Conservation (phyloP, 495 filamentous ascomycete genomes). For the Ascobolus immersus region DNA sequence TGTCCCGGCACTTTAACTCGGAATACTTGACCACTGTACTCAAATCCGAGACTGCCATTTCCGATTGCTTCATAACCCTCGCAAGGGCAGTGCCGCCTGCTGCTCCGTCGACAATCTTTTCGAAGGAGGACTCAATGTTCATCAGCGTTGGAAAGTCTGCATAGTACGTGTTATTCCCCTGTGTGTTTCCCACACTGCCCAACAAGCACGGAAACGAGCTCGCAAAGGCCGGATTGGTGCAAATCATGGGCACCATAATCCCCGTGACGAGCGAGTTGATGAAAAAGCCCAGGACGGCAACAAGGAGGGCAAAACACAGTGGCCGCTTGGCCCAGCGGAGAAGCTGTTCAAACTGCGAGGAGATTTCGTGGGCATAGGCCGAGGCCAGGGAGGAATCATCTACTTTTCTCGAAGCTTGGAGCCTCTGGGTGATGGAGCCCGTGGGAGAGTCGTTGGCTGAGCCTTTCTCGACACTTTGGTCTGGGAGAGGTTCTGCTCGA, state of each 20-base stretch:
- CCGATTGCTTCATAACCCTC: slow-evolving; percentile 14
- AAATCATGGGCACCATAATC: slow-evolving; percentile 3
- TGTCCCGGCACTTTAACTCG: slow-evolving; percentile 16
- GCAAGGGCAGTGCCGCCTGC: slow-evolving; percentile 15
- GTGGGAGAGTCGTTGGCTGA: not conserved
- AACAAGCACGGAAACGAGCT: not conserved
- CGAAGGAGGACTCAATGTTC: slow-evolving; percentile 16
- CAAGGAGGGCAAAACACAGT: slow-evolving; percentile 11
- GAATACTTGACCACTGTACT: slow-evolving; percentile 14
- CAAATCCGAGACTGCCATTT: slow-evolving; percentile 16
- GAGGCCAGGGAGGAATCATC: slow-evolving; percentile 10
- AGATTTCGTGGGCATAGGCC: slow-evolving; percentile 14
- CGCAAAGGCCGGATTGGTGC: slow-evolving; percentile 1
- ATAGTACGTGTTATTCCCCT: slow-evolving; percentile 7
- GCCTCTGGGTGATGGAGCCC: slow-evolving; percentile 5
- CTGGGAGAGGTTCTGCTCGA: too few relatives aligned
- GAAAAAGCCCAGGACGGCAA: slow-evolving; percentile 11
- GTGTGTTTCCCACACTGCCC: slow-evolving; percentile 5
- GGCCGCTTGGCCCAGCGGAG: slow-evolving; percentile 13
- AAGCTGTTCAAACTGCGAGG: slow-evolving; percentile 12
- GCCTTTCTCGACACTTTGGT: too few relatives aligned
- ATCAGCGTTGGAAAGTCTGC: slow-evolving; percentile 16
- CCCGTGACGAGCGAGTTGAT: slow-evolving; percentile 3
- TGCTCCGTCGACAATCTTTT: slow-evolving; percentile 16
- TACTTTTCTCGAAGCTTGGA: not conserved